Evolutionary conservation across 371 early-diverging fungal species (phyloP).

Genomic region (Coemansia linderi): DNA sequence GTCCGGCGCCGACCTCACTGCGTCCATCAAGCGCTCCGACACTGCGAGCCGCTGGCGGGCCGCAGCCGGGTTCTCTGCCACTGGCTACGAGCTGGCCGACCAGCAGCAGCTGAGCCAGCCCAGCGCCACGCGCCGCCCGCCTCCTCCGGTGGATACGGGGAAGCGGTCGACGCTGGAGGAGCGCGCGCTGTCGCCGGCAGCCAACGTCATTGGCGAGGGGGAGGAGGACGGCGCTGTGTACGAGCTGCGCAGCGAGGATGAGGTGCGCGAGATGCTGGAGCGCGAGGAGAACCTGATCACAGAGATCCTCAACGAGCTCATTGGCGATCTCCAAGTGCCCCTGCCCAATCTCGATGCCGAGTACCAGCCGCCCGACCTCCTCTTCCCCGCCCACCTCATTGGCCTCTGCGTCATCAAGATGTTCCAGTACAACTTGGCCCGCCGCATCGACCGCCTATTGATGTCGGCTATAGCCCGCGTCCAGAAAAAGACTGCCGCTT

Average conservation of each 20-base stretch:
- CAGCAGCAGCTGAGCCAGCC: slow-evolving; percentile 9
- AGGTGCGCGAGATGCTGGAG: slow-evolving; percentile 61
- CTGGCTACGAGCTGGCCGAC: slow-evolving; percentile 42
- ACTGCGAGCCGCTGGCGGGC: slow-evolving; percentile 42
- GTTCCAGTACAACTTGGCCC: slow-evolving; percentile 80
- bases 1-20: slow-evolving; percentile 6
- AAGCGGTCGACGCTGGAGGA: too few species aligned
- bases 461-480: slow-evolving; percentile 86
- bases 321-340: slow-evolving; percentile 84
- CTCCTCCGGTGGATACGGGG: too few species aligned
- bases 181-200: slow-evolving; percentile 31
- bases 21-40: slow-evolving; percentile 46
- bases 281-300: slow-evolving; percentile 79
- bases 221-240: slow-evolving; percentile 16
- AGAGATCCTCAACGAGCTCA: slow-evolving; percentile 85
- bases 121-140: too few species aligned
- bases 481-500: slow-evolving; percentile 72
- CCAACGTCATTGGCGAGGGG: slow-evolving; percentile 19
- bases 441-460: slow-evolving; percentile 78
- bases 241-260: slow-evolving; percentile 41
- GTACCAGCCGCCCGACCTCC: slow-evolving; percentile 74
- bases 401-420: slow-evolving; percentile 83
- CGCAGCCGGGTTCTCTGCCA: slow-evolving; percentile 35
- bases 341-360: slow-evolving; percentile 83
- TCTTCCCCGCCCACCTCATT: slow-evolving; percentile 94